Evolutionary conservation across 176 grass and related monocot genomes (phyloP), one percentile per base, ranked within the genome.

Genomic region (Chrysopogon serrulatus): DNA sequence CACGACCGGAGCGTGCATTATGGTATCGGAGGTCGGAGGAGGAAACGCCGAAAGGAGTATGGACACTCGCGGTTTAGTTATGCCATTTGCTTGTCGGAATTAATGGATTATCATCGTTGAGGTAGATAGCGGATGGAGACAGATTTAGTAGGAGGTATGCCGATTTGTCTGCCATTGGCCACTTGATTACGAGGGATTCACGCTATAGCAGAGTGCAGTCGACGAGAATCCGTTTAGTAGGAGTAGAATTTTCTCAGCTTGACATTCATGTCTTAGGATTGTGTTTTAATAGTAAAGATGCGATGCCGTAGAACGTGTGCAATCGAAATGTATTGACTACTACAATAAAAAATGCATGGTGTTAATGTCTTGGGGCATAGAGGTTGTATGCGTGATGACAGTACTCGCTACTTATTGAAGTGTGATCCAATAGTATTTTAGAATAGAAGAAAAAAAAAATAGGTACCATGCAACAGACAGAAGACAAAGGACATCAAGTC

Each of bases 131-230:
- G 16, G 47, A 8, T 18, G 51, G 49, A 59, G 10, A 5, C 13
- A 66, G 35, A n/a, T n/a, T n/a, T n/a, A n/a, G n/a, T n/a, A n/a
- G n/a, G 10, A 59, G 76, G n/a, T n/a, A n/a, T n/a, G n/a, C 59
- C 75, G 68, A 33, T 80, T 85, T 85, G 5, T 69, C 4, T 41
- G 82, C 77, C 39, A 60, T 70, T 81, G 5, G 6, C 8, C n/a
- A 6, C 5, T 48, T 66, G 54, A 61, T 60, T 43, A 33, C 31
- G 59, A 36, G 6, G 64, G 64, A 44, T 77, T 65, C 17, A 68
- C 19, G 30, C 13, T 68, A 30, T n/a, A n/a, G n/a, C 34, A 24
- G 32, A 6, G 56, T 23, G 0, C 45, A 35, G 73, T 88, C 86
- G 45, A 24, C 30, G 34, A 73, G 28, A 43, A 21, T 56, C 16